These are phyloP conservation scores for Xylariomycetidae sp. DNA, from an alignment of 2,329 filamentous ascomycete genomes.

Conservation along the genomic window DNA sequence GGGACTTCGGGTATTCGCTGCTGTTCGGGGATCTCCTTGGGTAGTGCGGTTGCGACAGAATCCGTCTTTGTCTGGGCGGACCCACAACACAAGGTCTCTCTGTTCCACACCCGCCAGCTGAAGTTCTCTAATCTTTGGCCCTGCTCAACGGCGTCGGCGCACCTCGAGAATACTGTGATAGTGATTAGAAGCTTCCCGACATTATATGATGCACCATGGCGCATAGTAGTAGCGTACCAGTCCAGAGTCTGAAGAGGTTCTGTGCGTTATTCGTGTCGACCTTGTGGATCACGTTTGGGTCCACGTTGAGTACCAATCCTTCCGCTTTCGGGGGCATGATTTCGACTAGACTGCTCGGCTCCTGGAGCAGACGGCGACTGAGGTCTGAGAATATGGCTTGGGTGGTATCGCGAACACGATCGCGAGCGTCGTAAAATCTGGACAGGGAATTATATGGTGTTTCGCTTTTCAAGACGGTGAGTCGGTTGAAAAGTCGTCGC, in stretches of 20 bases:
- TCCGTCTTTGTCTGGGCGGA: constrained; percentile 49
- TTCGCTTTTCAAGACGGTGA: neutral
- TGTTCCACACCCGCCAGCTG: constrained; percentile 92
- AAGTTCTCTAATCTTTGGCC: constrained; percentile 90
- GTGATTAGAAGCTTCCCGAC: too few relatives aligned
- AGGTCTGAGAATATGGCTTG: constrained; percentile 12
- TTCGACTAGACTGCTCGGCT: constrained; percentile 24
- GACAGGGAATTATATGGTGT: constrained; percentile 1
- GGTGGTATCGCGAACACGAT: constrained; percentile 16
- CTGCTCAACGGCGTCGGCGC: constrained; percentile 89
- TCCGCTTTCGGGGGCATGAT: constrained; percentile 79
- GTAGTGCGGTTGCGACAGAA: constrained; percentile 38
- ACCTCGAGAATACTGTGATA: constrained; percentile 87
- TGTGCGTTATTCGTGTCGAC: constrained; percentile 91
- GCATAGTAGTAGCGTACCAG: constrained; percentile 66
- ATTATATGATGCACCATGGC: too few relatives aligned
- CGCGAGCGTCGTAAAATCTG: constrained; percentile 16
- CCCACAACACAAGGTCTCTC: constrained; percentile 86
- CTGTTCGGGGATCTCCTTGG: constrained; percentile 45
- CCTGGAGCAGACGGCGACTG: constrained; percentile 13
- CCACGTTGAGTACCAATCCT: constrained; percentile 84
- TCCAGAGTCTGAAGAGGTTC: constrained; percentile 96
- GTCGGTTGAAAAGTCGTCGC: neutral
- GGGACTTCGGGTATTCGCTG: constrained; percentile 53
- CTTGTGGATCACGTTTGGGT: constrained; percentile 87